These are phyloP conservation scores for Phytophthora aleatoria DNA, from an alignment of 352 stramenopile genomes.

Conservation along the genomic window DNA sequence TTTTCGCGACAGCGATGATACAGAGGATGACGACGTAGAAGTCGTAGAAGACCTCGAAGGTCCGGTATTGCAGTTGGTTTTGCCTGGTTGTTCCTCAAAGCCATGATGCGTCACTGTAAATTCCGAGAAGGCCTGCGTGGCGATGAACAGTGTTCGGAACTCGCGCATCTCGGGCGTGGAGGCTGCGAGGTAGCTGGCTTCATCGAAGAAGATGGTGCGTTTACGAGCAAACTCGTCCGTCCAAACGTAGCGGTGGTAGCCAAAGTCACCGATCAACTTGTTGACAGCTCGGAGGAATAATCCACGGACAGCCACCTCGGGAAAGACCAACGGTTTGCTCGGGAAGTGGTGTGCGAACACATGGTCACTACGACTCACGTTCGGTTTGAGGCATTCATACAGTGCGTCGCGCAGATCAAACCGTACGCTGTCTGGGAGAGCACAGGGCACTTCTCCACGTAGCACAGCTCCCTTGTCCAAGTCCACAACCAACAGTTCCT, in stretches of 20 bases:
- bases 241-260: constrained; percentile 86
- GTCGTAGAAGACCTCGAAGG: constrained; percentile 23
- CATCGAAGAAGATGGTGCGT: constrained; percentile 85
- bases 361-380: constrained; percentile 75
- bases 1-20: constrained; percentile 27
- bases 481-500: constrained; percentile 79
- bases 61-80: constrained; percentile 14
- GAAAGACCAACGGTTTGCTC: constrained; percentile 71
- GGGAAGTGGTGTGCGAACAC: constrained; percentile 75
- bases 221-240: constrained; percentile 83
- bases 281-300: constrained; percentile 71
- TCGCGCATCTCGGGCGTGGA: constrained; percentile 77
- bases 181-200: constrained; percentile 82
- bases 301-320: constrained; percentile 68
- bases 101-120: constrained; percentile 84
- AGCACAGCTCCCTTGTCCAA: constrained; percentile 68
- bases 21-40: constrained; percentile 22
- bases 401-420: constrained; percentile 57
- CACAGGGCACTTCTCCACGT: constrained; percentile 55
- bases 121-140: constrained; percentile 85
- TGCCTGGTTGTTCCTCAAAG: constrained; percentile 67
- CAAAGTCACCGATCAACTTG: constrained; percentile 82
- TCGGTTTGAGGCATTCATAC: constrained; percentile 71
- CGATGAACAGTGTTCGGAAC: constrained; percentile 86
- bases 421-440: constrained; percentile 49